A percentile compares a stretch with the other conserved stretches of the same genome.
Evolutionary conservation across 1,284 basidiomycete species (phyloP).

Genomic region (Bjerkandera adusta): DNA sequence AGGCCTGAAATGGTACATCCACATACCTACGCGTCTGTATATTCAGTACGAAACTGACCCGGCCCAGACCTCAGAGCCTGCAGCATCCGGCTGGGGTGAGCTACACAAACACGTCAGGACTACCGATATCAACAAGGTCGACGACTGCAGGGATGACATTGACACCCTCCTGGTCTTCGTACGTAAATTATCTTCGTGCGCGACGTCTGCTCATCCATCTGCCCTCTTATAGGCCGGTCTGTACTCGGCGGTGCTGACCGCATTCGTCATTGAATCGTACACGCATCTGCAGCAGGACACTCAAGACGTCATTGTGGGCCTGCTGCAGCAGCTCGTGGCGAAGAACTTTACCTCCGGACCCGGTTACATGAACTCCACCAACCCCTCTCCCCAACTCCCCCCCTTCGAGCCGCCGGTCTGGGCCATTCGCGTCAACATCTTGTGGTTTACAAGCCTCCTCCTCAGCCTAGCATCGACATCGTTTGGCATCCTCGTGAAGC

Average conservation of each 20-base stretch:
- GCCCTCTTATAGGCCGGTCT: slow-evolving; percentile 15
- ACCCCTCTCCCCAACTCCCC: background rate
- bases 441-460: slow-evolving; percentile 18
- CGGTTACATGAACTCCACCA: background rate
- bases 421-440: slow-evolving; percentile 8
- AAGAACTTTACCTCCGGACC: background rate
- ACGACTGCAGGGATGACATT: too few relatives aligned
- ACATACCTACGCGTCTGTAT: too few relatives aligned
- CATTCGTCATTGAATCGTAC: slow-evolving; percentile 18
- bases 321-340: slow-evolving; percentile 1
- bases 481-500: slow-evolving; percentile 19
- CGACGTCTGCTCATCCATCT: too few relatives aligned
- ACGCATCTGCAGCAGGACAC: slow-evolving; percentile 3
- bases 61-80: too few relatives aligned
- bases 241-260: slow-evolving; percentile 18
- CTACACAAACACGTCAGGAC: too few relatives aligned
- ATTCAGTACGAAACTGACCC: too few relatives aligned
- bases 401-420: background rate
- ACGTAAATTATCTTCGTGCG: too few relatives aligned
- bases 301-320: background rate
- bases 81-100: too few relatives aligned
- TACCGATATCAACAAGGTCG: too few relatives aligned
- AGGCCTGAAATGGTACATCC: too few relatives aligned
- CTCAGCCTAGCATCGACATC: slow-evolving; percentile 17
- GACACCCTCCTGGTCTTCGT: too few relatives aligned